phyloP scores from a whole-genome alignment of 345 rosid genomes.

The Dipteronia sinensis region DNA sequence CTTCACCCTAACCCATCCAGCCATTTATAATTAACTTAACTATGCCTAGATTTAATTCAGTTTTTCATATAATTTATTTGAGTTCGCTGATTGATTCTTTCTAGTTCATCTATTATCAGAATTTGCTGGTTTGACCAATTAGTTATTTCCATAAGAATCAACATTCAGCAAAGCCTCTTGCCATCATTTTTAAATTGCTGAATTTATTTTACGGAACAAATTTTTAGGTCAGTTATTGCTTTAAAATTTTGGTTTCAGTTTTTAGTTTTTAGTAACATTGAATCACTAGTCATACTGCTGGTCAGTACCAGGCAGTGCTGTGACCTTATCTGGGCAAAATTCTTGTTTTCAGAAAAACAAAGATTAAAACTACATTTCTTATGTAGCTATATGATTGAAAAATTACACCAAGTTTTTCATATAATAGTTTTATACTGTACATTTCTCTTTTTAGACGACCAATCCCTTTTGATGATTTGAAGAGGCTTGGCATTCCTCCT shows the following conservation, averaged over 20 bases:
- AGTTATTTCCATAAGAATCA: background rate
- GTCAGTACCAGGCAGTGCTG: background rate
- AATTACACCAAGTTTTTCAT: background rate
- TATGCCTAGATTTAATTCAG: background rate
- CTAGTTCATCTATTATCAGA: background rate
- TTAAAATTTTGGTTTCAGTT: background rate
- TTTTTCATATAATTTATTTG: background rate
- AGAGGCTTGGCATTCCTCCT: slow-evolving; percentile 85
- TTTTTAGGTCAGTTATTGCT: background rate
- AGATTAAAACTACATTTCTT: background rate
- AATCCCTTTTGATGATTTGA: slow-evolving; percentile 74
- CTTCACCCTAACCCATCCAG: background rate
- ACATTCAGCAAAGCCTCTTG: background rate
- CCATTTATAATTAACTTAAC: background rate
- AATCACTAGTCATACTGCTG: background rate
- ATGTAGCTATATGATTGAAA: background rate
- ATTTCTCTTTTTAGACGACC: slow-evolving; percentile 53
- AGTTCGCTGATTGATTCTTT: background rate
- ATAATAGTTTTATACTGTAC: slow-evolving; percentile 14
- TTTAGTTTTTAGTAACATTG: background rate
- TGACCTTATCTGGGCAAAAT: background rate
- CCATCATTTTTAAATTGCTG: background rate
- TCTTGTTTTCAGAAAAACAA: background rate
- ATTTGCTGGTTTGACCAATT: background rate
- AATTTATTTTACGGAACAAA: background rate